Evolutionary conservation across 2,329 filamentous ascomycete genomes (phyloP).

Genomic region (Orbilia oligospora): DNA sequence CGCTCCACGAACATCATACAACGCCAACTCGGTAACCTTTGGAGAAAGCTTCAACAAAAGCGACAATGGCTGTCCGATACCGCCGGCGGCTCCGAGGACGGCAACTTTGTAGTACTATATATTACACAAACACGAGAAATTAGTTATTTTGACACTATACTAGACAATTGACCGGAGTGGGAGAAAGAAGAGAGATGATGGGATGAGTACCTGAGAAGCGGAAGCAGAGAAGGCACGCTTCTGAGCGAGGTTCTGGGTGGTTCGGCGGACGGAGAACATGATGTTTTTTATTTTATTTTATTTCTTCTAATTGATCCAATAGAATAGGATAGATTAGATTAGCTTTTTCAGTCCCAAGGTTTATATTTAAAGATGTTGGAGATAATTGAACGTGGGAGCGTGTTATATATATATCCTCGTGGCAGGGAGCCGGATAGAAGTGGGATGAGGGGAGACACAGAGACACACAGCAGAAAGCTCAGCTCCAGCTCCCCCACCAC

Average conservation of each 20-base stretch:
- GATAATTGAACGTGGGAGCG: background rate
- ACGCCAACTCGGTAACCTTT: slow-evolving; percentile 89
- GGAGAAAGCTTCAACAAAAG: slow-evolving; percentile 99
- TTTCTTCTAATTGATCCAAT: slow-evolving; percentile 9
- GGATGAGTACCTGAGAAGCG: slow-evolving; percentile 76
- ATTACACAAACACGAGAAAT: slow-evolving; percentile 30
- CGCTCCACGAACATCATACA: slow-evolving; percentile 96
- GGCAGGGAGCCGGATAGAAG: background rate
- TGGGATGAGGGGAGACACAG: slow-evolving; percentile 2
- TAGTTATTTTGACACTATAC: background rate
- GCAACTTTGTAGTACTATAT: slow-evolving; percentile 96
- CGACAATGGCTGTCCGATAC: slow-evolving; percentile 98
- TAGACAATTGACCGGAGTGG: too few relatives aligned
- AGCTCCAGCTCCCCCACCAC: slow-evolving; percentile 10
- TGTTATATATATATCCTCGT: background rate
- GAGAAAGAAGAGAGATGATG: too few relatives aligned
- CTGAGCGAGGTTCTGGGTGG: slow-evolving; percentile 73
- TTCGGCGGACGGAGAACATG: slow-evolving; percentile 82
- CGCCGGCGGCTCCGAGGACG: slow-evolving; percentile 95
- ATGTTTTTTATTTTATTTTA: slow-evolving; percentile 17
- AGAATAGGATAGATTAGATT: too few relatives aligned
- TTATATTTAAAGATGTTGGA: too few relatives aligned
- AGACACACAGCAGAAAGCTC: background rate
- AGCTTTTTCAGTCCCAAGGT: too few relatives aligned
- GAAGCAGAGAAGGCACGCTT: slow-evolving; percentile 85